These are phyloP conservation scores for Epichloe gansuensis DNA, from an alignment of 2,329 filamentous ascomycete genomes.

Conservation along the genomic window DNA sequence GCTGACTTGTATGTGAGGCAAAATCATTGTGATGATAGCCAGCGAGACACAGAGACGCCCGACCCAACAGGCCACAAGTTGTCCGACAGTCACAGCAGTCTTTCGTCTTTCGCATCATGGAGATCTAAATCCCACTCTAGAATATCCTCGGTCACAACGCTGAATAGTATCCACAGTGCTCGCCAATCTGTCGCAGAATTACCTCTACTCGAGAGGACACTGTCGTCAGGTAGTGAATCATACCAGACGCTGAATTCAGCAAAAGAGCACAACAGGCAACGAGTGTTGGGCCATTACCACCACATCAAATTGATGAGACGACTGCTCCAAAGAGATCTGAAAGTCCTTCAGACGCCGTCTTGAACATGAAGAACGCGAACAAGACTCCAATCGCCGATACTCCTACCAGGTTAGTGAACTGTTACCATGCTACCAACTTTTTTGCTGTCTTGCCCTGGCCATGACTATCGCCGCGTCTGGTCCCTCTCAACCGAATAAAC, in stretches of 20 bases:
- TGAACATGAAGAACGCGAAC: slow-evolving; percentile 9
- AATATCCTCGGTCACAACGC: slow-evolving; percentile 41
- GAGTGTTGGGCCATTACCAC: background rate
- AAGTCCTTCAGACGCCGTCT: slow-evolving; percentile 16
- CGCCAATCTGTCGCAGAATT: slow-evolving; percentile 24
- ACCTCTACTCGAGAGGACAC: slow-evolving; percentile 24
- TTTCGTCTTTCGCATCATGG: slow-evolving; percentile 37
- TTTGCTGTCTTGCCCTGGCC: background rate
- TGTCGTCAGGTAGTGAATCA: slow-evolving; percentile 16
- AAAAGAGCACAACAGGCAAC: slow-evolving; percentile 1
- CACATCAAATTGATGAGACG: background rate
- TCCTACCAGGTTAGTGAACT: slow-evolving; percentile 6
- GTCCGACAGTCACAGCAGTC: slow-evolving; percentile 40
- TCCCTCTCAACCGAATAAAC: background rate
- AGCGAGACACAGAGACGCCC: background rate
- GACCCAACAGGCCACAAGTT: slow-evolving; percentile 15
- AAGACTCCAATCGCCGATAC: background rate
- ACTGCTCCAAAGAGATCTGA: slow-evolving; percentile 1
- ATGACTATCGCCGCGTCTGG: background rate
- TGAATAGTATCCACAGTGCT: slow-evolving; percentile 28
- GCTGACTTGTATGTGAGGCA: slow-evolving; percentile 1
- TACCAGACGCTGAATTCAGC: slow-evolving; percentile 4
- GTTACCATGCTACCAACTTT: background rate
- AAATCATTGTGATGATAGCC: slow-evolving; percentile 3
- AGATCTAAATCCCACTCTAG: slow-evolving; percentile 37